Percentiles rank a stretch among this genome's conserved stretches.
Evolutionary conservation across 345 rosid genomes (phyloP).

Genomic region (Dipteronia sinensis): DNA sequence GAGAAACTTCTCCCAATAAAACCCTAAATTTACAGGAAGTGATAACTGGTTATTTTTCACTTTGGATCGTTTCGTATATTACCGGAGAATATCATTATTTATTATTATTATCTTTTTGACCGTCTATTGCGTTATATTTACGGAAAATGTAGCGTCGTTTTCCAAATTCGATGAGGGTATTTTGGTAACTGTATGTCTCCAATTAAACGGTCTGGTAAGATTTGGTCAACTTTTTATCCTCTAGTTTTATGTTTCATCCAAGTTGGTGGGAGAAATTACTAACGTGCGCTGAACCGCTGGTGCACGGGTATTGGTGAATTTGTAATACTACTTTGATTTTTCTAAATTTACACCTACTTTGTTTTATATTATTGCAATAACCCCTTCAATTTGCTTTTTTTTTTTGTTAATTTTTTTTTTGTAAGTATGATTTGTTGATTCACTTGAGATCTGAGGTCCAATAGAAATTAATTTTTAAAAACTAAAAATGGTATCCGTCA

Average conservation of each 20-base stretch:
- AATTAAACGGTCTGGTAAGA: neutral
- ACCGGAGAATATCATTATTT: neutral
- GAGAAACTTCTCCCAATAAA: neutral
- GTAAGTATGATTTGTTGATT: too few relatives aligned
- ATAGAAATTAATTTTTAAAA: neutral
- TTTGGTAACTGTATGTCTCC: neutral
- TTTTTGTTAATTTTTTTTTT: neutral
- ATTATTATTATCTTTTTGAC: neutral
- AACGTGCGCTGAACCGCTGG: neutral
- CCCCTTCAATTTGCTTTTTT: neutral
- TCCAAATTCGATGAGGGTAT: neutral
- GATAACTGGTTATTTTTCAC: neutral
- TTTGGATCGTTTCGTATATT: neutral
- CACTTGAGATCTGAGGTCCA: neutral
- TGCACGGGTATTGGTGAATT: neutral
- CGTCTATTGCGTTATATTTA: neutral
- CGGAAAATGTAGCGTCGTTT: neutral
- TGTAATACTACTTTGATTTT: neutral
- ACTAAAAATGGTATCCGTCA: too few relatives aligned
- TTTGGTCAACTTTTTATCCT: neutral
- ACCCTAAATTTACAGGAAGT: slow-evolving; percentile 7
- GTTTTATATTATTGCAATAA: neutral
- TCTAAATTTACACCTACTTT: neutral
- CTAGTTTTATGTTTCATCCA: neutral
- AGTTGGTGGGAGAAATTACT: neutral